Evolutionary conservation across 805 yeast species (phyloP).

Genomic region (Lipomyces starkeyi): DNA sequence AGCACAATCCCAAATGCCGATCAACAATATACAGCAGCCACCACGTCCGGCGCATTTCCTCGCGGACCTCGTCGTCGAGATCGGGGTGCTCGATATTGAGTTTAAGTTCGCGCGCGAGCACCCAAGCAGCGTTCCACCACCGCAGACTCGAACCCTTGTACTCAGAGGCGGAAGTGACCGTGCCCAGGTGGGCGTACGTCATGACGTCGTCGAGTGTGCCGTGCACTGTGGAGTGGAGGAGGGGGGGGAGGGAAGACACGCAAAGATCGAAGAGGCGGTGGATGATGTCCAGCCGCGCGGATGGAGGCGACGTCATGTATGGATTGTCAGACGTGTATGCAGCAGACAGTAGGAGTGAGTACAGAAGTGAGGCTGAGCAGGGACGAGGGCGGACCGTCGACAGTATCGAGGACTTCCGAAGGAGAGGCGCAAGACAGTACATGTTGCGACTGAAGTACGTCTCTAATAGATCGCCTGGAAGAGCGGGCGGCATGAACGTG

Average conservation of each 20-base stretch:
- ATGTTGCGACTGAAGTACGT: constrained; percentile 42
- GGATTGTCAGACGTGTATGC: constrained; percentile 45
- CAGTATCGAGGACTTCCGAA: constrained; percentile 41
- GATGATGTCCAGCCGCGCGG: constrained; percentile 41
- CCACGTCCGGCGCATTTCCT: constrained; percentile 53
- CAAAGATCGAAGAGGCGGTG: constrained; percentile 41
- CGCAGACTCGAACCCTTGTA: constrained; percentile 44
- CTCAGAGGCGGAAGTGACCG: constrained; percentile 45
- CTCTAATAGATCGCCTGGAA: constrained; percentile 43
- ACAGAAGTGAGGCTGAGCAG: constrained; percentile 40
- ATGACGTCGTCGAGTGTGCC: constrained; percentile 45
- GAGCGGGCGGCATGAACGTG: constrained; percentile 35
- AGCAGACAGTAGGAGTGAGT: constrained; percentile 43
- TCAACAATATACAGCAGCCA: constrained; percentile 52
- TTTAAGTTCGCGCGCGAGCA: constrained; percentile 44
- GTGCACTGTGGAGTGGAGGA: constrained; percentile 36
- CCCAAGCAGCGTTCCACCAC: constrained; percentile 46
- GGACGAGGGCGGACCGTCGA: constrained; percentile 32
- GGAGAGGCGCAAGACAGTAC: constrained; percentile 42
- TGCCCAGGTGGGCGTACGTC: constrained; percentile 44
- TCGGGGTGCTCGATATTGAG: constrained; percentile 41
- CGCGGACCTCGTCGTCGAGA: constrained; percentile 44
- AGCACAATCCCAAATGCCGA: constrained; percentile 49
- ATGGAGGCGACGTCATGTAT: constrained; percentile 40
- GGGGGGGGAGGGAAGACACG: constrained; percentile 39